Percentiles rank a stretch among this genome's conserved stretches.
Evolutionary conservation across 345 rosid genomes (phyloP).

Genomic region (Hibiscus tridactylites): DNA sequence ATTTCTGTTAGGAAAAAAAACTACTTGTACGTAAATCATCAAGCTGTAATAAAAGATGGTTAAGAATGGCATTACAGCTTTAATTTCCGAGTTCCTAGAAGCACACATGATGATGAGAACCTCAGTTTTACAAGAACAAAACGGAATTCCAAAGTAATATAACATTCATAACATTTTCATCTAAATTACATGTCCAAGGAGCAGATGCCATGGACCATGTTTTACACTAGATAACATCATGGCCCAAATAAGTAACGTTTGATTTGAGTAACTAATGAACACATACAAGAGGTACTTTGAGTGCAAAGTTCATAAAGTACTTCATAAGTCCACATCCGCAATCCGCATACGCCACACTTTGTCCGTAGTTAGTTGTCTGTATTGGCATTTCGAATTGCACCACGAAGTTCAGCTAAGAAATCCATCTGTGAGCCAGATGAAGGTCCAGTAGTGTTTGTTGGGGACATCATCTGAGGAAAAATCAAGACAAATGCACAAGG

Average conservation of each 20-base stretch:
- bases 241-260: slow-evolving; percentile 10
- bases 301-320: background rate
- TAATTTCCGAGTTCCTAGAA: no score
- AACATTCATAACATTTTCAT: background rate
- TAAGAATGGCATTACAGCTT: background rate
- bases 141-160: background rate
- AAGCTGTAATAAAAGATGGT: background rate
- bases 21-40: background rate
- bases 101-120: no score
- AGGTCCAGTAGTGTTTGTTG: slow-evolving; percentile 25
- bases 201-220: background rate
- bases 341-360: background rate
- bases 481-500: background rate
- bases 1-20: no score
- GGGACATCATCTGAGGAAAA: slow-evolving; percentile 29
- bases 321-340: slow-evolving; percentile 3
- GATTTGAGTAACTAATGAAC: slow-evolving; percentile 7
- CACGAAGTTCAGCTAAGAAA: slow-evolving; percentile 50
- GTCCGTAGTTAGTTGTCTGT: slow-evolving; percentile 19
- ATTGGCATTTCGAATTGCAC: slow-evolving; percentile 30
- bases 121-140: no score
- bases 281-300: slow-evolving; percentile 14
- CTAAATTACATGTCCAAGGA: slow-evolving; percentile 2
- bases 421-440: slow-evolving; percentile 39
- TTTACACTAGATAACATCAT: slow-evolving; percentile 8